phyloP scores from a whole-genome alignment of 306 rosid genomes.

The Potentilla sterilis region DNA sequence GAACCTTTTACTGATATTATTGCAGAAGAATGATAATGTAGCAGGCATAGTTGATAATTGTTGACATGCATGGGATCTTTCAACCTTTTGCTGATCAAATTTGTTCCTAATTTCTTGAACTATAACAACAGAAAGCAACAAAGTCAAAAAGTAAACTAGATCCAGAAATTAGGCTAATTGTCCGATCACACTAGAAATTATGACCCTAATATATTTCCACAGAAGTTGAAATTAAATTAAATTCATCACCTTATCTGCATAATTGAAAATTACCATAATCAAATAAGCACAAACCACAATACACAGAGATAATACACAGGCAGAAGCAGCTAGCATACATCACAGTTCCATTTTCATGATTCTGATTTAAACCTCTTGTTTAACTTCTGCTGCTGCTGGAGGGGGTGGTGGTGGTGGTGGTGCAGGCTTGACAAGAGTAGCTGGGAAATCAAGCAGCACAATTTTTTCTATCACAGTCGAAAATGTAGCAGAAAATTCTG shows the following conservation, averaged over 20 bases:
- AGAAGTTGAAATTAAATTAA: slow-evolving; percentile 27
- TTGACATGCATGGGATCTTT: slow-evolving; percentile 21
- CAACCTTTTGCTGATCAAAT: slow-evolving; percentile 1
- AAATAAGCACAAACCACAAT: neutral
- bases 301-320: neutral
- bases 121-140: neutral
- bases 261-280: slow-evolving; percentile 8
- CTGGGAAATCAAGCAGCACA: slow-evolving; percentile 79
- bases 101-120: neutral
- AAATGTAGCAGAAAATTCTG: slow-evolving; percentile 69
- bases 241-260: slow-evolving; percentile 2
- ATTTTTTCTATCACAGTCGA: slow-evolving; percentile 79
- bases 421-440: slow-evolving; percentile 53
- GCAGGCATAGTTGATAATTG: slow-evolving; percentile 22
- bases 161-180: neutral
- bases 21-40: neutral
- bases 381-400: slow-evolving; percentile 14
- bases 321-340: slow-evolving; percentile 9
- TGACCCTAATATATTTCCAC: slow-evolving; percentile 1
- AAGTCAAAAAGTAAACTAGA: slow-evolving; percentile 9
- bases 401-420: slow-evolving; percentile 29
- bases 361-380: slow-evolving; percentile 19
- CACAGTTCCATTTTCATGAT: slow-evolving; percentile 14
- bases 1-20: neutral
- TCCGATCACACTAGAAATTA: neutral